These are phyloP conservation scores for Mimosa pudica DNA, from an alignment of 306 rosid genomes.

Conservation along the genomic window DNA sequence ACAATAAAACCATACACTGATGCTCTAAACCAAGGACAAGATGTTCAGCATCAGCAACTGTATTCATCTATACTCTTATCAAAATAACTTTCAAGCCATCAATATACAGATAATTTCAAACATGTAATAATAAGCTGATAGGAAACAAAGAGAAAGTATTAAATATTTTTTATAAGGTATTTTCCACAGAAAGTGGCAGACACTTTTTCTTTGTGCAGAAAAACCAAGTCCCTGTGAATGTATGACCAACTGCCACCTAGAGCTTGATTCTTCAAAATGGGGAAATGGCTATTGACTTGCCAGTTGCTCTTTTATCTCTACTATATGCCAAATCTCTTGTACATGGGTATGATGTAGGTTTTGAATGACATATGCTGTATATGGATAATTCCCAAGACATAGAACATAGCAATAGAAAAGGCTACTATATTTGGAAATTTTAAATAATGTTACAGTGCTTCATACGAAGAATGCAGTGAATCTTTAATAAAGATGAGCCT, in stretches of 20 bases:
- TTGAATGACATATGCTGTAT: background rate
- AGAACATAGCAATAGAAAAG: background rate
- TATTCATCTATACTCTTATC: constrained; percentile 2
- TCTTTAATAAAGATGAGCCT: background rate
- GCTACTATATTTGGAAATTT: background rate
- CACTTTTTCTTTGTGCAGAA: background rate
- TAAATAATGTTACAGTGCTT: background rate
- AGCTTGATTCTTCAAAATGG: background rate
- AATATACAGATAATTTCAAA: constrained; percentile 1
- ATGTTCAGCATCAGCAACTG: background rate
- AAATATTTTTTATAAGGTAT: background rate
- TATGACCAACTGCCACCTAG: background rate
- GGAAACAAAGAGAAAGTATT: background rate
- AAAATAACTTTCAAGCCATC: constrained; percentile 3
- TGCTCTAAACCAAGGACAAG: constrained; percentile 23
- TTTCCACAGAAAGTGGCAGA: background rate
- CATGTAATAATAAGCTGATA: background rate
- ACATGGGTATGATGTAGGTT: background rate
- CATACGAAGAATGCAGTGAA: background rate
- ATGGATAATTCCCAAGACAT: background rate
- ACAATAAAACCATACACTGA: constrained; percentile 9
- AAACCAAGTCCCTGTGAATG: background rate
- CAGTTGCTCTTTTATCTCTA: background rate
- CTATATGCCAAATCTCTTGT: background rate
- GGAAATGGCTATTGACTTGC: background rate